phyloP scores from a whole-genome alignment of 1,284 basidiomycete species.

The Microbotryum saponariae region DNA sequence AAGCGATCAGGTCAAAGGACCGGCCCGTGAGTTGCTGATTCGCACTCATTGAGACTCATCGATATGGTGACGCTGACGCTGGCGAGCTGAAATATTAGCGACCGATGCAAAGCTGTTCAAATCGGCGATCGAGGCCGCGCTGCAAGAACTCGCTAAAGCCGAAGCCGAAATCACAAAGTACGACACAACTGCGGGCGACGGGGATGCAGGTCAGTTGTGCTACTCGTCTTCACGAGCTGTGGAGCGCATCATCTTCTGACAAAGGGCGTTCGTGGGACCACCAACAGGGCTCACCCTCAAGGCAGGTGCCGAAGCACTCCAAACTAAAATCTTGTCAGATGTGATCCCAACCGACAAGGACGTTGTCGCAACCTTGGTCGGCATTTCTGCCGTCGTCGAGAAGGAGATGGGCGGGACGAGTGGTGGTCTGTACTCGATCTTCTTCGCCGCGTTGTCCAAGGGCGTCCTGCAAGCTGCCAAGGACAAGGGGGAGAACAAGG shows the following conservation, averaged over 20 bases:
- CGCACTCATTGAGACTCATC: neutral
- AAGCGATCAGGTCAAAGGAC: slow-evolving; percentile 22
- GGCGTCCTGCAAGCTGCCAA: slow-evolving; percentile 50
- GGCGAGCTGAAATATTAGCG: slow-evolving; percentile 6
- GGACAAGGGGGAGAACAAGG: slow-evolving; percentile 39
- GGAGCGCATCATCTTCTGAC: too few species aligned
- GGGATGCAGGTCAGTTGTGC: slow-evolving; percentile 34
- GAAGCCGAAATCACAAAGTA: slow-evolving; percentile 82
- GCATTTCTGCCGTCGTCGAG: slow-evolving; percentile 65
- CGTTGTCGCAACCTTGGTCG: slow-evolving; percentile 57
- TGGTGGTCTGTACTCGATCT: slow-evolving; percentile 85
- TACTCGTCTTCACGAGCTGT: slow-evolving; percentile 16
- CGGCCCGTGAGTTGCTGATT: slow-evolving; percentile 16
- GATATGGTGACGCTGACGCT: neutral
- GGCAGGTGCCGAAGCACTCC: slow-evolving; percentile 52
- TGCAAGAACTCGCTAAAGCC: slow-evolving; percentile 60
- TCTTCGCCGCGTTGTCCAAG: slow-evolving; percentile 75
- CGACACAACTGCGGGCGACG: slow-evolving; percentile 70
- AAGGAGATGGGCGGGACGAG: slow-evolving; percentile 87
- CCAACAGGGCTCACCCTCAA: slow-evolving; percentile 74
- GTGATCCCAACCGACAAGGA: slow-evolving; percentile 47
- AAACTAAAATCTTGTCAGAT: slow-evolving; percentile 43
- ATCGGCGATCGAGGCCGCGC: slow-evolving; percentile 55
- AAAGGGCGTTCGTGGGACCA: too few species aligned
- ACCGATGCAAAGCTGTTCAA: slow-evolving; percentile 47